Evolutionary conservation across 768 basidiomycete genomes (phyloP).

Genomic region (Mycena latifolia): DNA sequence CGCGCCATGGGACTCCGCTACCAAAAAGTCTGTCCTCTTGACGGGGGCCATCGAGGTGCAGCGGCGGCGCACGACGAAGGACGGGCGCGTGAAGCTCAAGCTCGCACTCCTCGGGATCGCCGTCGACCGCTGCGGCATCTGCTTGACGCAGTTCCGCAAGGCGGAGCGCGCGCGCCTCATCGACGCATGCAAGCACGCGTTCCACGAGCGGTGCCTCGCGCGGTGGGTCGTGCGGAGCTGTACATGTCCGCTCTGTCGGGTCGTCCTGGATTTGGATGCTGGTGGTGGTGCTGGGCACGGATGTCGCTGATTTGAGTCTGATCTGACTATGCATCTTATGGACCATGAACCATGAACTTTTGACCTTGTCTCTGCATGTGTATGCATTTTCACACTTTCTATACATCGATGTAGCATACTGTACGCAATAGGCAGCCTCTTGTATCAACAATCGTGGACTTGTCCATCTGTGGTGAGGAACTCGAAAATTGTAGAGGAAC

Average conservation of each 20-base stretch:
- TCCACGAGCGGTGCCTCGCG: slow-evolving; percentile 33
- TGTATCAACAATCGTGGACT: neutral
- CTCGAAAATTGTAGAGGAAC: no score
- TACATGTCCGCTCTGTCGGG: slow-evolving; percentile 39
- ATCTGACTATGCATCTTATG: slow-evolving; percentile 14
- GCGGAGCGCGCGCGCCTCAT: slow-evolving; percentile 69
- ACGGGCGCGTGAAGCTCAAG: slow-evolving; percentile 81
- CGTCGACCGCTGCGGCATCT: slow-evolving; percentile 82
- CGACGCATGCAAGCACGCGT: slow-evolving; percentile 71
- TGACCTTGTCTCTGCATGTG: neutral
- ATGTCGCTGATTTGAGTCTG: neutral
- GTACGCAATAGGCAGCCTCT: slow-evolving; percentile 13
- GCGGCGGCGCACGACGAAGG: slow-evolving; percentile 67
- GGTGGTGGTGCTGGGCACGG: neutral
- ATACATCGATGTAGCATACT: slow-evolving; percentile 25
- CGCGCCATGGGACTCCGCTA: neutral
- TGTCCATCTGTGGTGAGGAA: no score
- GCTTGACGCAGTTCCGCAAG: slow-evolving; percentile 75
- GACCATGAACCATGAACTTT: neutral
- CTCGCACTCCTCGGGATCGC: slow-evolving; percentile 69
- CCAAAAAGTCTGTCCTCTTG: slow-evolving; percentile 31
- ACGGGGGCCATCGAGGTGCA: slow-evolving; percentile 64
- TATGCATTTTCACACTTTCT: neutral
- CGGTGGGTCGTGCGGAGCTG: slow-evolving; percentile 37
- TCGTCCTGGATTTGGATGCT: slow-evolving; percentile 20